Percentiles rank a stretch among this genome's conserved stretches.
phyloP scores from a whole-genome alignment of 805 yeast species.

The Candida glaebosa region DNA sequence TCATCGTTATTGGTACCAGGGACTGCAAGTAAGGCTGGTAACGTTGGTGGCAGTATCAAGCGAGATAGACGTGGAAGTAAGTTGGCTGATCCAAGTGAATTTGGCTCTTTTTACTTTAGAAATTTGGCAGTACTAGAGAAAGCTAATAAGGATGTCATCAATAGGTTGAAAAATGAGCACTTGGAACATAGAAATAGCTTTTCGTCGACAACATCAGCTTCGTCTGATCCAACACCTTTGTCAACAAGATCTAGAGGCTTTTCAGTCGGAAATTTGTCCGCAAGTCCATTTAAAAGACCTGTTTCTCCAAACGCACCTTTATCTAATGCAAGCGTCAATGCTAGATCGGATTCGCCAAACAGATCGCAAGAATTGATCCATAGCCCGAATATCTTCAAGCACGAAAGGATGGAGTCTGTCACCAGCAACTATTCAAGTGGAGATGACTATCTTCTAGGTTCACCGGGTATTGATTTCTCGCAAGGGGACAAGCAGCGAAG shows the following conservation, averaged over 20 bases:
- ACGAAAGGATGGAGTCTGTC: slow-evolving; percentile 30
- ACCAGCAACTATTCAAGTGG: slow-evolving; percentile 29
- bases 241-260: slow-evolving; percentile 33
- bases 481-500: slow-evolving; percentile 7
- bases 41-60: slow-evolving; percentile 17
- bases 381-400: slow-evolving; percentile 15
- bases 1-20: slow-evolving; percentile 5
- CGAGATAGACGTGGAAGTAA: slow-evolving; percentile 74
- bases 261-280: slow-evolving; percentile 20
- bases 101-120: slow-evolving; percentile 90
- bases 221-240: slow-evolving; percentile 41
- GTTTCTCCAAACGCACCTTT: slow-evolving; percentile 33
- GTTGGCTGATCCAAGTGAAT: slow-evolving; percentile 69
- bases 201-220: slow-evolving; percentile 36
- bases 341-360: slow-evolving; percentile 26
- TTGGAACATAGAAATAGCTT: slow-evolving; percentile 53
- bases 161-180: slow-evolving; percentile 81
- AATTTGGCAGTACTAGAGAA: slow-evolving; percentile 87
- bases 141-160: slow-evolving; percentile 90
- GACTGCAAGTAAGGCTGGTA: neutral
- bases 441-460: slow-evolving; percentile 21
- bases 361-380: slow-evolving; percentile 14
- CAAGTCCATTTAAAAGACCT: slow-evolving; percentile 43
- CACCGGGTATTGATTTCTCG: slow-evolving; percentile 8
- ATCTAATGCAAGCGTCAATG: neutral